Evolutionary conservation across 805 yeast genomes (phyloP).

Genomic region (Pichia membranifaciens): DNA sequence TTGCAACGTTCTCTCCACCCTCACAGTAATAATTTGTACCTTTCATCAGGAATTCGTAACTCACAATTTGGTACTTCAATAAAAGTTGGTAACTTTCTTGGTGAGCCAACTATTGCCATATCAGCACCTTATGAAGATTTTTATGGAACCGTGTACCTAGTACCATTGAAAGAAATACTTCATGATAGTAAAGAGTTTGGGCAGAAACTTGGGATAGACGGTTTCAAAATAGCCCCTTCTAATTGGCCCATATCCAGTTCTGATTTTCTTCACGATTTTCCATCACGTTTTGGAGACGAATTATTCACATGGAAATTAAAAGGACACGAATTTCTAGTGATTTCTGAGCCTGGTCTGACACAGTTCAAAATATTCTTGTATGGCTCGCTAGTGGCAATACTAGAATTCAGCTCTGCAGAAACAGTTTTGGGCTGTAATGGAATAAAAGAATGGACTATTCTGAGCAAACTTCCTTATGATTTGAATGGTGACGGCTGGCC

Average conservation of each 20-base stretch:
- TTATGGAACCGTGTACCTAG: slow-evolving; percentile 39
- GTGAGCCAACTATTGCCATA: slow-evolving; percentile 38
- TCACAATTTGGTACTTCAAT: slow-evolving; percentile 45
- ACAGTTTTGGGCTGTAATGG: slow-evolving; percentile 36
- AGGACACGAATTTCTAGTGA: slow-evolving; percentile 34
- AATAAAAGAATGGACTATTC: slow-evolving; percentile 37
- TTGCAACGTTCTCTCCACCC: not conserved
- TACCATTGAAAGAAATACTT: slow-evolving; percentile 33
- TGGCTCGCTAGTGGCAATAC: slow-evolving; percentile 14
- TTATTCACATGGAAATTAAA: slow-evolving; percentile 28
- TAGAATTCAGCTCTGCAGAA: slow-evolving; percentile 22
- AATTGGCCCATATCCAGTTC: too few relatives aligned
- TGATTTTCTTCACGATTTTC: slow-evolving; percentile 14
- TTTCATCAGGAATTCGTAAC: slow-evolving; percentile 20
- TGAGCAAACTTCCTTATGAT: slow-evolving; percentile 27
- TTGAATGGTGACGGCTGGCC: slow-evolving; percentile 34
- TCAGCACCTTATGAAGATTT: slow-evolving; percentile 45
- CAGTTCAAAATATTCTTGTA: slow-evolving; percentile 32
- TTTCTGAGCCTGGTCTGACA: slow-evolving; percentile 50
- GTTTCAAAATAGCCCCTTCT: too few relatives aligned
- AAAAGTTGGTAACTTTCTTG: slow-evolving; percentile 37
- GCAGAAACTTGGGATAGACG: too few relatives aligned
- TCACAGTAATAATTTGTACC: slow-evolving; percentile 5
- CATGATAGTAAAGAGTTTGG: too few relatives aligned
- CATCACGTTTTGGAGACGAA: slow-evolving; percentile 39